Conservation (phyloP, 2,329 filamentous ascomycete genomes). For the Alternaria solani region DNA sequence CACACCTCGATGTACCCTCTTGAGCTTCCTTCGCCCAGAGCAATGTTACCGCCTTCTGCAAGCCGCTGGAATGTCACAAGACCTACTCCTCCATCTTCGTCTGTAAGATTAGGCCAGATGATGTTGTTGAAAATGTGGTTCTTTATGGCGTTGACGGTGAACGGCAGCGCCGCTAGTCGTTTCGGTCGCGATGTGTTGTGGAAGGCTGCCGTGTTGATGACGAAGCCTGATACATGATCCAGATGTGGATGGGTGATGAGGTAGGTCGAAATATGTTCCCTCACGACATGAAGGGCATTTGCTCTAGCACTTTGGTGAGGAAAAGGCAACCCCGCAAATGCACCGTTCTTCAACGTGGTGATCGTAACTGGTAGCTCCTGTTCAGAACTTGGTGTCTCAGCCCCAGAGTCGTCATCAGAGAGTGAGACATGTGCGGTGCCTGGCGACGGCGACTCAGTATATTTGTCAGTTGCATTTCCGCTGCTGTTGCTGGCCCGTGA, state of each 20-base stretch:
- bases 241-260: constrained; percentile 97
- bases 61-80: constrained; percentile 89
- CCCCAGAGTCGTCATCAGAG: constrained; percentile 43
- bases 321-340: constrained; percentile 81
- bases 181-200: constrained; percentile 81
- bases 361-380: constrained; percentile 53
- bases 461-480: constrained; percentile 21
- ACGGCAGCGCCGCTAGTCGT: constrained; percentile 82
- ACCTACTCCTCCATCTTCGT: constrained; percentile 94
- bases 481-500: constrained; percentile 28
- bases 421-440: constrained; percentile 26
- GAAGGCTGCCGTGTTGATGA: constrained; percentile 90
- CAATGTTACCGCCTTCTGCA: constrained; percentile 85
- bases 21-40: constrained; percentile 79
- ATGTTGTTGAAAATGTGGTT: constrained; percentile 96
- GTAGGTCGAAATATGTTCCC: constrained; percentile 82
- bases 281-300: constrained; percentile 82
- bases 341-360: constrained; percentile 67
- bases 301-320: constrained; percentile 71
- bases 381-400: constrained; percentile 38
- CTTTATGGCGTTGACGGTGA: constrained; percentile 92
- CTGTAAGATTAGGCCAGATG: constrained; percentile 96
- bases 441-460: constrained; percentile 38
- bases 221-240: constrained; percentile 90
- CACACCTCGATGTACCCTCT: constrained; percentile 88